phyloP scores from a whole-genome alignment of 176 grass and related monocot genomes.

The Elaeis guineensis region DNA sequence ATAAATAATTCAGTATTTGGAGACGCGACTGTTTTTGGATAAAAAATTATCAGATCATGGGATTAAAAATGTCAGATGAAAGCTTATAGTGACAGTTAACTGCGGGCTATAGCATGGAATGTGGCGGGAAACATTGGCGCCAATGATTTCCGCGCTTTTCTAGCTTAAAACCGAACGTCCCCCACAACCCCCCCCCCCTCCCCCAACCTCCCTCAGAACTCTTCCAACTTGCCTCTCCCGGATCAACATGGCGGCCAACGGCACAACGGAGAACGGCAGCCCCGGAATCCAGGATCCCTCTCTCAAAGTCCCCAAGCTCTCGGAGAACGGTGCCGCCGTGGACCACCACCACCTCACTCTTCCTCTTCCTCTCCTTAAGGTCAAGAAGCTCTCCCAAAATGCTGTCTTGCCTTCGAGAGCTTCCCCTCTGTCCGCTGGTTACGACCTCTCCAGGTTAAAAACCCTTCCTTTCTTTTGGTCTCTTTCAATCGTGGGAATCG shows the following conservation, averaged over 20 bases:
- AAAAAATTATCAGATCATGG: too few species aligned
- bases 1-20: too few species aligned
- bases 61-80: too few species aligned
- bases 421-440: constrained; percentile 73
- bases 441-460: too few species aligned
- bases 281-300: constrained; percentile 33
- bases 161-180: constrained; percentile 2
- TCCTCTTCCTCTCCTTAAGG: constrained; percentile 53
- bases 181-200: neutral
- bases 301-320: constrained; percentile 39
- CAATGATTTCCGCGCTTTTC: constrained; percentile 22
- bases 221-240: neutral
- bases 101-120: too few species aligned
- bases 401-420: constrained; percentile 60
- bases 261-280: constrained; percentile 8
- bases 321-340: neutral
- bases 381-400: constrained; percentile 81
- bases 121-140: constrained; percentile 58
- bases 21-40: too few species aligned
- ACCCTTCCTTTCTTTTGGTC: too few species aligned
- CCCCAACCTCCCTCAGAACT: neutral
- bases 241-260: constrained; percentile 17
- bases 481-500: neutral
- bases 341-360: neutral
- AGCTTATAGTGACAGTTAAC: too few species aligned